Conservation (phyloP, 164 flowering plant species). For the Saururus chinensis region DNA sequence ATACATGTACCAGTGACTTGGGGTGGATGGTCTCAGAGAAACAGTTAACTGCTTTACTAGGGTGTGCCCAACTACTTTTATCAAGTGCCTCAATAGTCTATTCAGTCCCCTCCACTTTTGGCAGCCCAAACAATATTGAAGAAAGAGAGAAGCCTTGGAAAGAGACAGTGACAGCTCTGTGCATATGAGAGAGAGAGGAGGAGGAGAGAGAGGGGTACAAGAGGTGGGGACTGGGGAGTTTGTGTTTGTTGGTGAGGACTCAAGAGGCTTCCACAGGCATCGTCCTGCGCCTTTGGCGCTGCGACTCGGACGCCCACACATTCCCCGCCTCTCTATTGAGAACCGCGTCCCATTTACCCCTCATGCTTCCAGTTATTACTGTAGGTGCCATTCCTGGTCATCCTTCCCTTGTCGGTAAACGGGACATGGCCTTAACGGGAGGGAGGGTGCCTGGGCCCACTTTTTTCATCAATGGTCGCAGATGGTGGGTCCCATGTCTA, state of each 20-base stretch:
- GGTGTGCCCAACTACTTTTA: background rate
- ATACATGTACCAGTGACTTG: background rate
- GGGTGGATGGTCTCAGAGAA: background rate
- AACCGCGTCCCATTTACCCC: background rate
- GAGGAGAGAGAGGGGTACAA: background rate
- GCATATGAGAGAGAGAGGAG: background rate
- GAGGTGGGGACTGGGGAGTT: too few relatives aligned
- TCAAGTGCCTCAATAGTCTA: background rate
- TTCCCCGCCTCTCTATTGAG: too few relatives aligned
- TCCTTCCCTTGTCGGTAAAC: too few relatives aligned
- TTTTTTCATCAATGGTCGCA: too few relatives aligned
- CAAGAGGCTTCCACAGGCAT: background rate
- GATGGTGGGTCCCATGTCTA: too few relatives aligned
- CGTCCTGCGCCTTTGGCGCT: background rate
- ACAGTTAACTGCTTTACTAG: background rate
- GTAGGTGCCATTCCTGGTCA: background rate
- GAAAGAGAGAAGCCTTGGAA: too few relatives aligned
- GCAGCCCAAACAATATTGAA: background rate
- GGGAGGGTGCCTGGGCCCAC: too few relatives aligned
- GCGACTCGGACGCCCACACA: background rate
- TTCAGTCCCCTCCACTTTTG: background rate
- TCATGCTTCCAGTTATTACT: background rate
- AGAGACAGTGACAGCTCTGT: too few relatives aligned
- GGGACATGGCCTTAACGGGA: too few relatives aligned
- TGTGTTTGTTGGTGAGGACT: background rate